phyloP scores from a whole-genome alignment of 208 protist genomes.

The Crithidia fasciculata region DNA sequence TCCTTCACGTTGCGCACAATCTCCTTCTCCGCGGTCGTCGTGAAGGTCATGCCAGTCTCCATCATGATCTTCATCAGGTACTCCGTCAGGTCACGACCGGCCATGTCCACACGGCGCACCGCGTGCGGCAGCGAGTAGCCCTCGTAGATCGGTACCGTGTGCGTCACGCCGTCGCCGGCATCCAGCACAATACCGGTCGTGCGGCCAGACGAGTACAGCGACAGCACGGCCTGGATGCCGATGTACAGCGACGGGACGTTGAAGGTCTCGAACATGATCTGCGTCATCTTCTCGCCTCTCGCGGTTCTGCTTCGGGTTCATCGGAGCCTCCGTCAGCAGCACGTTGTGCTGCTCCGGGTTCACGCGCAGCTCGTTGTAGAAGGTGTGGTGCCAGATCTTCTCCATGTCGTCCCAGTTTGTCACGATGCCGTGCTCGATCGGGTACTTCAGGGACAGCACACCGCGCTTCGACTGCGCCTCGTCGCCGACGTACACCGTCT shows the following conservation, averaged over 20 bases:
- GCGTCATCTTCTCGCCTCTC: constrained; percentile 96
- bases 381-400: constrained; percentile 98
- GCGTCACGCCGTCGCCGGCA: constrained; percentile 93
- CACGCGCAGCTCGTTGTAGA: constrained; percentile 98
- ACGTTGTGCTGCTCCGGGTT: constrained; percentile 98
- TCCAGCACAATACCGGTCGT: constrained; percentile 94
- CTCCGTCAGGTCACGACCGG: constrained; percentile 95
- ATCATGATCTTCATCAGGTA: constrained; percentile 95
- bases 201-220: constrained; percentile 92
- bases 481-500: constrained; percentile 95
- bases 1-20: constrained; percentile 97
- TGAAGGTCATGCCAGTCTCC: constrained; percentile 96
- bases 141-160: constrained; percentile 95
- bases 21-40: constrained; percentile 95
- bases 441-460: constrained; percentile 94
- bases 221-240: constrained; percentile 96
- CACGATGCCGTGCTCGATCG: constrained; percentile 96
- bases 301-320: constrained; percentile 93
- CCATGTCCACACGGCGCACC: constrained; percentile 89
- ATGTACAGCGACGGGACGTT: constrained; percentile 92
- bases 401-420: constrained; percentile 99
- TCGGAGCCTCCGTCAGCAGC: constrained; percentile 89
- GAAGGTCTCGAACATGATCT: constrained; percentile 96
- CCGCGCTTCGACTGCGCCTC: constrained; percentile 95
- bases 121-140: constrained; percentile 91